Evolutionary conservation across 352 stramenopile genomes (phyloP).

Genomic region (Thalassiosira mediterranea): DNA sequence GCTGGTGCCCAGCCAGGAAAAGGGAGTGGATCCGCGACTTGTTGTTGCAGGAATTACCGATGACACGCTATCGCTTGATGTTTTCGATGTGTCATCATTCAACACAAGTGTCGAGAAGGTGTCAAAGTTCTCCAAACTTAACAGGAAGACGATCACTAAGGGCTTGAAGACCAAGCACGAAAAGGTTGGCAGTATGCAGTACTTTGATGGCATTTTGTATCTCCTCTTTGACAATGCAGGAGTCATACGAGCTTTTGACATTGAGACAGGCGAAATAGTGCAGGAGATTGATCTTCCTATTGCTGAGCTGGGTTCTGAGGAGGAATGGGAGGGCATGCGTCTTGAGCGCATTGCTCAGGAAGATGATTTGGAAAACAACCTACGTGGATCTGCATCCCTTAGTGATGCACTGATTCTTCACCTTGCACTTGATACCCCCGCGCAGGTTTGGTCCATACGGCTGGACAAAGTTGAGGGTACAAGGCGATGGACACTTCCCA

Average conservation of each 20-base stretch:
- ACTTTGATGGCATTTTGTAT: conserved; percentile 23
- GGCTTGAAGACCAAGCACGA: conserved; percentile 18
- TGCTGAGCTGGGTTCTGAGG: not conserved
- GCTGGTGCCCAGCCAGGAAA: not conserved
- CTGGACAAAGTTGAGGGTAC: conserved; percentile 5
- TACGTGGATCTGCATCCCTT: conserved; percentile 1
- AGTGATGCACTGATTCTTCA: conserved; percentile 22
- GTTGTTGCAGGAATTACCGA: conserved; percentile 4
- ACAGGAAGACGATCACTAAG: conserved; percentile 14
- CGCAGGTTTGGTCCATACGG: conserved; percentile 15
- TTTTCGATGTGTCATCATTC: conserved; percentile 3
- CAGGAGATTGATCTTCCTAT: conserved; percentile 14
- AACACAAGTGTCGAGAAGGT: not conserved
- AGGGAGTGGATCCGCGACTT: not conserved
- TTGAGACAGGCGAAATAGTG: conserved; percentile 3
- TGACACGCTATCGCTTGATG: conserved; percentile 17
- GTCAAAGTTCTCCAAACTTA: conserved; percentile 1
- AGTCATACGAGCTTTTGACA: conserved; percentile 23
- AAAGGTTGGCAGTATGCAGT: conserved; percentile 25
- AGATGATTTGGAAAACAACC: not conserved
- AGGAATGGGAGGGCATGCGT: conserved; percentile 29
- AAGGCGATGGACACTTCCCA: not conserved
- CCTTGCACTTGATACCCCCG: conserved; percentile 28
- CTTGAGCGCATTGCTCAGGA: conserved; percentile 15
- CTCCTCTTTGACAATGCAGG: conserved; percentile 25